Percentiles rank a stretch among this genome's conserved stretches.
phyloP scores from a whole-genome alignment of 2,329 filamentous ascomycete genomes.

The Botrytis byssoidea region DNA sequence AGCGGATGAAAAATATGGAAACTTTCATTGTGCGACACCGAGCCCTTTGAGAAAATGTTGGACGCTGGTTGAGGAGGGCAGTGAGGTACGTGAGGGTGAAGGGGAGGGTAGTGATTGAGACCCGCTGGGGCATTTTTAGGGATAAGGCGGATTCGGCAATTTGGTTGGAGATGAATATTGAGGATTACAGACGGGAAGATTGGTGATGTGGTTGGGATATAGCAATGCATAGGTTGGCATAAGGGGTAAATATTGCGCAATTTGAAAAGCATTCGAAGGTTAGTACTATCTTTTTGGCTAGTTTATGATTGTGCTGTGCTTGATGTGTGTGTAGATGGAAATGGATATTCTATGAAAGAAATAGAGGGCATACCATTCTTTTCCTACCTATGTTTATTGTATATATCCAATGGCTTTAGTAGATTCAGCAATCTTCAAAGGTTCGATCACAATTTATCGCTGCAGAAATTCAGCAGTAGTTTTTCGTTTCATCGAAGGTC shows the following conservation, averaged over 20 bases:
- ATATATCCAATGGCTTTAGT: too few relatives aligned
- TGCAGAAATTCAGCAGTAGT: background rate
- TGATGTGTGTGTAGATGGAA: background rate
- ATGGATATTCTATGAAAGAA: too few relatives aligned
- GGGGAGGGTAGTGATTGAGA: background rate
- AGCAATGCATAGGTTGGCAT: background rate
- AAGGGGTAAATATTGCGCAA: background rate
- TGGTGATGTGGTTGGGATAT: background rate
- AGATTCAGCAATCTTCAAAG: too few relatives aligned
- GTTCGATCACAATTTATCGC: background rate
- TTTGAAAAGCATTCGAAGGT: background rate
- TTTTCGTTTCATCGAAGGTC: background rate
- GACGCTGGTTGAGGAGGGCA: background rate
- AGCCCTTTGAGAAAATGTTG: constrained; percentile 15
- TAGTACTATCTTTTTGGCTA: background rate
- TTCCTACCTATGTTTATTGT: too few relatives aligned
- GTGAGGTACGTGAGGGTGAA: too few relatives aligned
- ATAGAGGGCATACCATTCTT: too few relatives aligned
- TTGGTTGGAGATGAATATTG: accelerated
- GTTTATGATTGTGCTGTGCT: background rate
- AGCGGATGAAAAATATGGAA: background rate
- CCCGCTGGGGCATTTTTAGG: background rate
- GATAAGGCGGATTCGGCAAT: background rate
- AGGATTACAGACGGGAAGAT: background rate
- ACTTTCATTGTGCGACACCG: background rate